Base-by-base conservation (phyloP, 2,329 filamentous ascomycete genomes). In the Pochonia chlamydosporia region DNA sequence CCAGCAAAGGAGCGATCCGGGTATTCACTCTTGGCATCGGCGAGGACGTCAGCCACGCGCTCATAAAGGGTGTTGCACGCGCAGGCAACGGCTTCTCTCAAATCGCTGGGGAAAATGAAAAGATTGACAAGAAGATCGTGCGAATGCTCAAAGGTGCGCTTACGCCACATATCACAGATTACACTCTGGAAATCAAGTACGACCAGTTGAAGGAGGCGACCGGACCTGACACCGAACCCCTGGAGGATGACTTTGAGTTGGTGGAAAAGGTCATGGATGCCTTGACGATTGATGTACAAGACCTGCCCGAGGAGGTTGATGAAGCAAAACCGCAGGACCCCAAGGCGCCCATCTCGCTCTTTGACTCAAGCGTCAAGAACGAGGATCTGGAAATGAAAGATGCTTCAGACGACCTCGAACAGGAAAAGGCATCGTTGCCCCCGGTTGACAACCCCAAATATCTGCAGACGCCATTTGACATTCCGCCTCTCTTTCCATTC, bases 91-190 rank as follows among this genome's bases (percentile, higher is more conserved):
- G 79, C 3, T 81, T 84, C 50, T 63, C 77, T 1, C 85, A 89
- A 60, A 71, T 75, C 0, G 83, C 89, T 0, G 71, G 70, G 1
- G 65, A 78, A 6, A 67, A 75, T 1, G 85, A 89, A 59, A 80
- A 82, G 57, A 78, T 88, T 64, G 80, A 85, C 55, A 76, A 68
- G 52, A 86, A 85, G 59, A 74, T 89, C 1, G 73, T 89, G 3
- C 76, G 85, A 3, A 89, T 90, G 85, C 69, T 90, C 48, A 87
- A 86, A 58, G 85, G 78, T 0, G 80, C 84, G 0, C 63, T 89
- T 18, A 80, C 77, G 2, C 82, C 84, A 0, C 84, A 88, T 52
- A 70, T 87, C 39, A 74, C 66, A 14, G 76, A 87, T 57, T 87
- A 83, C 56, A 73, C 69, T 0, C 65, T 89, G 2, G 79, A 85